A percentile compares a stretch with the other conserved stretches of the same genome.
Conservation (phyloP, 2,329 filamentous ascomycete species). For the Polytolypa hystricis region DNA sequence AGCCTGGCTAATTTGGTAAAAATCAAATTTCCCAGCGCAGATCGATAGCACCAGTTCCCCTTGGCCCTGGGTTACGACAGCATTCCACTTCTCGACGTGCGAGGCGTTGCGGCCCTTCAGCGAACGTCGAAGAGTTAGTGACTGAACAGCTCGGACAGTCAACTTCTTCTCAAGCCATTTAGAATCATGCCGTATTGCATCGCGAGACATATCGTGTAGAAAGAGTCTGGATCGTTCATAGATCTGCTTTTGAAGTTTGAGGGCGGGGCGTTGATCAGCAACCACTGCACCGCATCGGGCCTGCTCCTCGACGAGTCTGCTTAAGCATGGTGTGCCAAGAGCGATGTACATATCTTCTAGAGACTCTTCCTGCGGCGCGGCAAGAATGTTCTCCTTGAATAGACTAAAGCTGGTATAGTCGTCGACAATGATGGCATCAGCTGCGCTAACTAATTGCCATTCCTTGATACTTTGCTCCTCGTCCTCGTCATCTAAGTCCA, state of each 20-base stretch:
- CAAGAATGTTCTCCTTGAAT: slow-evolving; percentile 75
- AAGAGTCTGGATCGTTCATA: slow-evolving; percentile 84
- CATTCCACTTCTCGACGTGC: slow-evolving; percentile 64
- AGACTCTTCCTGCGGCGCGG: slow-evolving; percentile 77
- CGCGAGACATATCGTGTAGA: slow-evolving; percentile 67
- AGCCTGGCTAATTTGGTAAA: slow-evolving; percentile 86
- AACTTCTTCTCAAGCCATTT: slow-evolving; percentile 87
- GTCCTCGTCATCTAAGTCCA: slow-evolving; percentile 36
- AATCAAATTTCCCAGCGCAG: slow-evolving; percentile 59
- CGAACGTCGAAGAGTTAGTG: slow-evolving; percentile 66
- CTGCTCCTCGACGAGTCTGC: slow-evolving; percentile 66
- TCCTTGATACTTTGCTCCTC: slow-evolving; percentile 59
- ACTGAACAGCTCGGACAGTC: slow-evolving; percentile 63
- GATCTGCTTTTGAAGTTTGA: slow-evolving; percentile 65
- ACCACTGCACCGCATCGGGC: slow-evolving; percentile 57
- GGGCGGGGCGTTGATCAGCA: slow-evolving; percentile 57
- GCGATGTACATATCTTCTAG: slow-evolving; percentile 76
- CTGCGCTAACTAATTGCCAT: slow-evolving; percentile 64
- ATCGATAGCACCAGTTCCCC: slow-evolving; percentile 63
- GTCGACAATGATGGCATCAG: slow-evolving; percentile 66
- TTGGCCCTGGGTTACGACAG: slow-evolving; percentile 50
- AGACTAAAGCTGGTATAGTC: slow-evolving; percentile 81
- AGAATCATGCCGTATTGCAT: slow-evolving; percentile 73
- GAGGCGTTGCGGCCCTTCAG: slow-evolving; percentile 59
- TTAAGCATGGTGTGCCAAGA: slow-evolving; percentile 67